Percentiles rank a stretch among this genome's conserved stretches.
These are phyloP conservation scores for Grosmannia serpens DNA, from an alignment of 2,329 filamentous ascomycete genomes.

Conservation along the genomic window DNA sequence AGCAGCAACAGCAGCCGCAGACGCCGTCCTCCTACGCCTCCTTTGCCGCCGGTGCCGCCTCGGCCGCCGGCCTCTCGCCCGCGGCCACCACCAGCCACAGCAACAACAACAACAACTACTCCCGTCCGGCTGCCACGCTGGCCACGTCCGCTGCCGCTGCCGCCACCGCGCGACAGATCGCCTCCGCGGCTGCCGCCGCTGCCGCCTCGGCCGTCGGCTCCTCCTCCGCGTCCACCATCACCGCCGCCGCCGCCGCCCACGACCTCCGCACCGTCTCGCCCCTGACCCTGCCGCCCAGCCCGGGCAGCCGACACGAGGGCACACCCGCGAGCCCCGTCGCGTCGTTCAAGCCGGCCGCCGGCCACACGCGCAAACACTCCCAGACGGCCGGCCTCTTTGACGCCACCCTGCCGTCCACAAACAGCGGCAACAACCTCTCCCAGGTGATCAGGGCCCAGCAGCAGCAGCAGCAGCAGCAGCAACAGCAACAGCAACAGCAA, in stretches of 20 bases:
- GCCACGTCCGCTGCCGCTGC: slow-evolving; percentile 18
- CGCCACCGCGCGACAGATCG: slow-evolving; percentile 7
- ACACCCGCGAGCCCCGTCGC: slow-evolving; percentile 19
- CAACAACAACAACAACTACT: slow-evolving; percentile 44
- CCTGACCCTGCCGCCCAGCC: slow-evolving; percentile 23
- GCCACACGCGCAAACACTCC: slow-evolving; percentile 53
- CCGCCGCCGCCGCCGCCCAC: neutral
- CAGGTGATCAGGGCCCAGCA: slow-evolving; percentile 34
- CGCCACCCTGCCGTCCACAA: slow-evolving; percentile 54
- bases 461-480: slow-evolving; percentile 2
- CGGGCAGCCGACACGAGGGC: slow-evolving; percentile 5
- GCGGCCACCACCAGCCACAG: no score
- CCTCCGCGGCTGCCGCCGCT: neutral
- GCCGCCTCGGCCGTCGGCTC: no score
- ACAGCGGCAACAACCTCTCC: slow-evolving; percentile 38
- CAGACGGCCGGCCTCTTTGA: slow-evolving; percentile 69
- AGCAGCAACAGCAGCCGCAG: slow-evolving; percentile 8
- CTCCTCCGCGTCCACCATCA: slow-evolving; percentile 12
- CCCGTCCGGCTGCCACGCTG: slow-evolving; percentile 36
- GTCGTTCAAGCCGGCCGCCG: slow-evolving; percentile 6
- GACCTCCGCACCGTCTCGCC: slow-evolving; percentile 26
- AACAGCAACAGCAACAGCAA: neutral
- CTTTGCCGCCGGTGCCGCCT: slow-evolving; percentile 6
- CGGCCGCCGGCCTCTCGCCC: slow-evolving; percentile 21
- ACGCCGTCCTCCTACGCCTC: neutral